Evolutionary conservation across 139 green algal genomes (phyloP).

Genomic region (Auxenochlorella pyrenoidosa): DNA sequence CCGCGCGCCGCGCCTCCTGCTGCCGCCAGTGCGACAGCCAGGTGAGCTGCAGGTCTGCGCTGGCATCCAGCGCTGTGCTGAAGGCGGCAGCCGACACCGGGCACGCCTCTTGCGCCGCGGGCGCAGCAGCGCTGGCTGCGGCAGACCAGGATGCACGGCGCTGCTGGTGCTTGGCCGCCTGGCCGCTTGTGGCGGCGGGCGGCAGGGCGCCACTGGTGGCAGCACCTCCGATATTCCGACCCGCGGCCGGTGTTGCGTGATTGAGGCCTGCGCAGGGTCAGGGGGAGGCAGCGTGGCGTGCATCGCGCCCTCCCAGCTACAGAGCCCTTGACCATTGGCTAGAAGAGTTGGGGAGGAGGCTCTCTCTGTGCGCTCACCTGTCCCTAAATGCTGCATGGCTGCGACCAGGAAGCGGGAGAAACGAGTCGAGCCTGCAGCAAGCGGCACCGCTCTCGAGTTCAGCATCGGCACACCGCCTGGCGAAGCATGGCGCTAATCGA

Average conservation of each 20-base stretch:
- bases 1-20: constrained; percentile 24
- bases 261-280: background rate
- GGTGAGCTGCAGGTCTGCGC: constrained; percentile 3
- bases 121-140: background rate
- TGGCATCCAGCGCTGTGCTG: background rate
- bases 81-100: background rate
- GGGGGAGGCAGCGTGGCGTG: background rate
- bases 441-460: background rate
- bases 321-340: no score
- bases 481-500: background rate
- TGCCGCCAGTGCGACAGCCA: constrained; percentile 48
- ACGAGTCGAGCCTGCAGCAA: background rate
- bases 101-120: background rate
- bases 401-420: background rate
- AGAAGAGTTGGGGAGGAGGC: background rate
- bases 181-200: background rate
- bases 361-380: background rate
- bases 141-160: background rate
- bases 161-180: background rate
- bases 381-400: background rate
- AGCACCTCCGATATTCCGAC: background rate
- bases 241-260: background rate
- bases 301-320: no score
- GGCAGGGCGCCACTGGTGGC: background rate
- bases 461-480: background rate